Evolutionary conservation across 1,284 basidiomycete species (phyloP).

Genomic region (Mrakiaceae sp.): DNA sequence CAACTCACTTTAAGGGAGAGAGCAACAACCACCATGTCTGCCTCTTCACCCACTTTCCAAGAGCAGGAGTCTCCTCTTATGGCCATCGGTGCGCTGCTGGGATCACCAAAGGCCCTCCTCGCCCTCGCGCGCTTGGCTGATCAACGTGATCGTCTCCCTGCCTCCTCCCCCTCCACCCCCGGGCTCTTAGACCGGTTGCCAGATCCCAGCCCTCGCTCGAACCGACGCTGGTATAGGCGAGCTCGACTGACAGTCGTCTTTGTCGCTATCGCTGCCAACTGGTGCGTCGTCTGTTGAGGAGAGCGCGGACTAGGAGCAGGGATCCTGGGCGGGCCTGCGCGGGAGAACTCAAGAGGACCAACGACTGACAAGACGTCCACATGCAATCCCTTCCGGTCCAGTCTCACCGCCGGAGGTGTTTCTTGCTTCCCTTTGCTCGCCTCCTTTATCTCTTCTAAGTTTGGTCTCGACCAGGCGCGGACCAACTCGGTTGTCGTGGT

Average conservation of each 20-base stretch:
- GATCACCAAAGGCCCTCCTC: no score
- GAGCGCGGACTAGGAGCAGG: not conserved
- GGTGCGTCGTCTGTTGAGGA: not conserved
- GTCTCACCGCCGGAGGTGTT: conserved; percentile 12
- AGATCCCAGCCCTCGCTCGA: conserved; percentile 5
- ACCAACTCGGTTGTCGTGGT: conserved; percentile 6
- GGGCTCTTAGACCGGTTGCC: conserved; percentile 4
- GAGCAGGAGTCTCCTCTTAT: no score
- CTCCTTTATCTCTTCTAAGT: conserved; percentile 4
- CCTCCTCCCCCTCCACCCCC: no score
- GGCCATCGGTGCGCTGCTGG: no score
- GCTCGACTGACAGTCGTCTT: conserved; percentile 2
- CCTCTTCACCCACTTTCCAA: no score
- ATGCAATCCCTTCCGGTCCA: not conserved
- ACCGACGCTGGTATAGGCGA: conserved; percentile 4
- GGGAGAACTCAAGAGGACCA: not conserved
- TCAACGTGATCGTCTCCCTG: no score
- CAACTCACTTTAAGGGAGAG: no score
- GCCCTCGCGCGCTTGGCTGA: no score
- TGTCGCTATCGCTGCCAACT: conserved; percentile 2
- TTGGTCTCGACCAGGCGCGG: conserved; percentile 8
- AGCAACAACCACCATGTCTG: no score
- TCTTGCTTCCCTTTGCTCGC: conserved; percentile 7
- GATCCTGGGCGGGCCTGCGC: not conserved
- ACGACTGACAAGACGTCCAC: not conserved